phyloP scores from a whole-genome alignment of 2,329 filamentous ascomycete genomes.

The Domatiomyces globalis region DNA sequence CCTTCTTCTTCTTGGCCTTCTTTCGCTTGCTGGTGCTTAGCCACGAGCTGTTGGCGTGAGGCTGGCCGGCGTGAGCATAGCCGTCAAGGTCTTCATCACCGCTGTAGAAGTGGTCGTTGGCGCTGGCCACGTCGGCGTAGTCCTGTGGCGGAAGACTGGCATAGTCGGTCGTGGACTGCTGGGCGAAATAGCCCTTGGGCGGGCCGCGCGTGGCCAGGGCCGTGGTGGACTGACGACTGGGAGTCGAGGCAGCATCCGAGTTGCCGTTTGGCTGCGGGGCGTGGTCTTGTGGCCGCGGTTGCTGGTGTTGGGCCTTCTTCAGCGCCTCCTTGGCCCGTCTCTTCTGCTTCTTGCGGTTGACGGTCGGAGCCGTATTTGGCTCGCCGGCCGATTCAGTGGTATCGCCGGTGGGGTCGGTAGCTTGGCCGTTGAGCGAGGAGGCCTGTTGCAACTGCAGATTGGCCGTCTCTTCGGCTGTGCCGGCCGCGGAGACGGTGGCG shows the following conservation, averaged over 20 bases:
- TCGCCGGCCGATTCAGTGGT: conserved; percentile 18
- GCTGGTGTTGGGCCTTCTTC: conserved; percentile 47
- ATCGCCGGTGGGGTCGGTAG: conserved; percentile 20
- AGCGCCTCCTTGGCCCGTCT: conserved; percentile 71
- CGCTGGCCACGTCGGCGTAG: conserved; percentile 31
- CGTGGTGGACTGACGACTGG: not conserved
- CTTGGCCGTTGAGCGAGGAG: conserved; percentile 17
- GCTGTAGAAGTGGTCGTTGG: conserved; percentile 43
- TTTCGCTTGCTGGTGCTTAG: conserved; percentile 20
- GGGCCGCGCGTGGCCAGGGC: conserved; percentile 12
- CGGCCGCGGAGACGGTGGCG: conserved; percentile 1
- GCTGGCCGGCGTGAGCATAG: conserved; percentile 16
- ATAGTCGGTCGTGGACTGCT: conserved; percentile 16
- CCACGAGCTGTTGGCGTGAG: conserved; percentile 10
- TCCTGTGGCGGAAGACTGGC: conserved; percentile 21
- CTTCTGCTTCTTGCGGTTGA: conserved; percentile 94
- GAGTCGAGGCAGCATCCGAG: not conserved
- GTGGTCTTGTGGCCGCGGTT: conserved; percentile 8
- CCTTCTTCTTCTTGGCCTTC: conserved; percentile 18
- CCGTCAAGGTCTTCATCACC: conserved; percentile 36
- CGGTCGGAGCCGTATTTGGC: conserved; percentile 29
- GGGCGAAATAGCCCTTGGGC: conserved; percentile 17
- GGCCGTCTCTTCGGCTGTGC: conserved; percentile 8
- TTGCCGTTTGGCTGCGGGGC: not conserved
- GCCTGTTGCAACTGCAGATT: conserved; percentile 10